Evolutionary conservation across 2,329 filamentous ascomycete species (phyloP).

Genomic region (Remersonia thermophila): DNA sequence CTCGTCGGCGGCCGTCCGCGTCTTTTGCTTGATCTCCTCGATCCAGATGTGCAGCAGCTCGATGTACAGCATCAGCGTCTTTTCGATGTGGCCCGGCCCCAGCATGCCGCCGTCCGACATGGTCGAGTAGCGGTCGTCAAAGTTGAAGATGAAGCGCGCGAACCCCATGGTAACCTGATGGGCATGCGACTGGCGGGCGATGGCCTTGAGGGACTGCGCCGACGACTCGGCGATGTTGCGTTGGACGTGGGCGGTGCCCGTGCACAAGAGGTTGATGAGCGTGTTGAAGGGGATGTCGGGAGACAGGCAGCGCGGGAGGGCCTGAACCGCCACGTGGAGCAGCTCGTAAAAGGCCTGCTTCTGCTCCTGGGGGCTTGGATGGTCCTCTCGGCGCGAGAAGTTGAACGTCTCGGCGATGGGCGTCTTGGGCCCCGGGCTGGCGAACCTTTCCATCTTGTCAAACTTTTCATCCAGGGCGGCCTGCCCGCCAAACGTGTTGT

Average conservation of each 20-base stretch:
- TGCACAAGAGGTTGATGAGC: conserved; percentile 87
- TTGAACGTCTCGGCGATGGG: conserved; percentile 91
- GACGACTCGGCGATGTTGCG: conserved; percentile 85
- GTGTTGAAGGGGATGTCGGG: conserved; percentile 86
- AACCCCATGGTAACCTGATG: conserved; percentile 96
- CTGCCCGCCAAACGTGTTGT: conserved; percentile 93
- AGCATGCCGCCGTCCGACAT: conserved; percentile 98
- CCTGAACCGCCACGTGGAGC: conserved; percentile 88
- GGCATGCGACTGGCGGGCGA: conserved; percentile 82
- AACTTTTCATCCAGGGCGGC: conserved; percentile 94
- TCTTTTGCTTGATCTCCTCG: conserved; percentile 83
- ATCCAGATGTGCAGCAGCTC: conserved; percentile 95
- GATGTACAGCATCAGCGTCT: conserved; percentile 81
- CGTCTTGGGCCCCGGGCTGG: conserved; percentile 75
- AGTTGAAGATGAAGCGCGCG: conserved; percentile 95
- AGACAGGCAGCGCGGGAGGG: conserved; percentile 84
- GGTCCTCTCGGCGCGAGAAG: conserved; percentile 74
- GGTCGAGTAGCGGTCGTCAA: conserved; percentile 91
- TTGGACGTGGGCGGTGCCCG: conserved; percentile 91
- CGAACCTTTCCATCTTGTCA: conserved; percentile 96
- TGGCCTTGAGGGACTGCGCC: conserved; percentile 84
- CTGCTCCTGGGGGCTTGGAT: conserved; percentile 59
- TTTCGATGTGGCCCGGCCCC: conserved; percentile 87
- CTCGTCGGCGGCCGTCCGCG: conserved; percentile 57
- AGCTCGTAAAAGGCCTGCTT: conserved; percentile 94